phyloP scores from a whole-genome alignment of 768 basidiomycete species.

The Nevesoporus exiguus region DNA sequence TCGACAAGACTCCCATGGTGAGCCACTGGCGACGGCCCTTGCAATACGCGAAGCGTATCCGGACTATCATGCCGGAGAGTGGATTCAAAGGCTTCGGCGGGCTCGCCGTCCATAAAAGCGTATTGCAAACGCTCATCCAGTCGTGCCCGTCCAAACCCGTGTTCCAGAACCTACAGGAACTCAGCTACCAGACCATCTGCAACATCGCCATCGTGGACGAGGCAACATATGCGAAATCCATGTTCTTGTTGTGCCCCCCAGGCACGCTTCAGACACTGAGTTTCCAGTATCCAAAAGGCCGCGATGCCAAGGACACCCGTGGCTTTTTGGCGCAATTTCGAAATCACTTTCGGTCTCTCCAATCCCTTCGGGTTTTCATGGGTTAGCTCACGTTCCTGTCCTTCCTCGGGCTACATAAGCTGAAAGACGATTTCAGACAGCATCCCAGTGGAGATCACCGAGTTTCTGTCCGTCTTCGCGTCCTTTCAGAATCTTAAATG shows the following conservation, averaged over 20 bases:
- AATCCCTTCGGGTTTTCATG: constrained; percentile 17
- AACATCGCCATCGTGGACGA: constrained; percentile 17
- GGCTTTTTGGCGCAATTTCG: constrained; percentile 9
- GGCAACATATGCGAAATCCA: constrained; percentile 9
- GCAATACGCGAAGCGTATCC: constrained; percentile 19
- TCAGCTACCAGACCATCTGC: constrained; percentile 12
- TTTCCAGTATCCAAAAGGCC: constrained; percentile 17
- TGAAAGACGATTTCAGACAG: not conserved
- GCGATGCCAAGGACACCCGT: constrained; percentile 14
- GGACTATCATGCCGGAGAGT: constrained; percentile 8
- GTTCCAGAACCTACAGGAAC: constrained; percentile 25
- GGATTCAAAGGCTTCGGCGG: constrained; percentile 8
- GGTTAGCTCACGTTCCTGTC: constrained; percentile 3
- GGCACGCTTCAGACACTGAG: constrained; percentile 5
- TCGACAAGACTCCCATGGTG: constrained; percentile 10
- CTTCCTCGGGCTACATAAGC: not conserved
- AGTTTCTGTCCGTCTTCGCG: constrained; percentile 12
- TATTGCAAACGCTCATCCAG: constrained; percentile 18
- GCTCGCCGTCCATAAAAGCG: constrained; percentile 12
- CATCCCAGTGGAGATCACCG: constrained; percentile 14
- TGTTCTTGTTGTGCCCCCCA: constrained; percentile 10
- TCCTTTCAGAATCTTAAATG: constrained; percentile 16
- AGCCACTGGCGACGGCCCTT: constrained; percentile 21
- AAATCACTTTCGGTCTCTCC: constrained; percentile 10
- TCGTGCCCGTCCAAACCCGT: constrained; percentile 20